Base-by-base conservation (phyloP, 257 asterid genomes). In the Schizonepeta tenuifolia region DNA sequence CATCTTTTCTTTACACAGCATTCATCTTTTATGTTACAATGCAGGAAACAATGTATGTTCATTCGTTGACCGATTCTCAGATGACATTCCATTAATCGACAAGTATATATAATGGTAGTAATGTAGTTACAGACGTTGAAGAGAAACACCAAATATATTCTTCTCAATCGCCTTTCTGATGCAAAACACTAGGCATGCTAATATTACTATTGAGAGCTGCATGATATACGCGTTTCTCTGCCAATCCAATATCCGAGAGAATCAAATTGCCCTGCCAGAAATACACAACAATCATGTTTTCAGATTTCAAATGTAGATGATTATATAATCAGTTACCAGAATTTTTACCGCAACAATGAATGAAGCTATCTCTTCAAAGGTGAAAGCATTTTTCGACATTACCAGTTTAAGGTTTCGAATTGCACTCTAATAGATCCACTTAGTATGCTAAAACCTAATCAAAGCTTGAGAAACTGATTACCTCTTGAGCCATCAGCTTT, bases 141-240 rank as follows among this genome's bases (percentile, higher is more conserved):
- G 51, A 49, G n/a, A 41, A 24, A 71, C 66, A 41, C 41, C 65
- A 46, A 78, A 59, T 56, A 28, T 72, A 57, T 70, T 70, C 77
- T 71, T 68, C 73, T 44, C 96, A 93, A 73, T 91, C 94, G 79
- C 75, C 96, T 93, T 89, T 93, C 88, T 71, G 96, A 86, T 88
- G 97, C 88, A 89, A 81, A 88, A 84, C 89, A 87, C 84, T 82
- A 88, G 89, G 87, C 88, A 80, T 84, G 86, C 77, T 82, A 83
- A 69, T 84, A 83, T 87, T 91, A 93, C 98, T 97, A 88, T 93
- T 86, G 74, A 94, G 96, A 67, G 95, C 98, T 62, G 95, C 93
- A 78, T 88, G 96, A 80, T 88, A 94, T 14, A 86, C 83, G 73
- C 97, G 85, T 80, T 94, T 94, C 89, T 95, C 99, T 21, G 98